Percentiles rank a stretch among this genome's conserved stretches.
Conservation (phyloP, 2,329 filamentous ascomycete species). For the Phyllosticta ampelicida region DNA sequence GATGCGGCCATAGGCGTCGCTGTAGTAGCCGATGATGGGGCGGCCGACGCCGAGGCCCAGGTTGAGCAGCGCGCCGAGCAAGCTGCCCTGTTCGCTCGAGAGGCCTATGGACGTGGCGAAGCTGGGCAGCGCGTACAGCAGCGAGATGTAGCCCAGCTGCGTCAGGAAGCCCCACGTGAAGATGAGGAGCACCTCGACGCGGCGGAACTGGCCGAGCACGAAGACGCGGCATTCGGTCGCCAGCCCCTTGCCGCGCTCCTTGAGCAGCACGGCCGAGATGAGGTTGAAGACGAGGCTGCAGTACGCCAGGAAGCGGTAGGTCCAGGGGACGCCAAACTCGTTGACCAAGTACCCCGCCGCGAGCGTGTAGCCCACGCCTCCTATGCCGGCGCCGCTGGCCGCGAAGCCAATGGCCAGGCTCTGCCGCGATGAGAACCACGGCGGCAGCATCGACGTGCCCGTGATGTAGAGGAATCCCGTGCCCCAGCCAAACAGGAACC, state of each 20-base stretch:
- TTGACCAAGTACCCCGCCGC: conserved; percentile 22
- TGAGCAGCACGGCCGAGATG: conserved; percentile 18
- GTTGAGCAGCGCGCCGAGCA: conserved; percentile 34
- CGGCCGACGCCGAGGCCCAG: conserved; percentile 38
- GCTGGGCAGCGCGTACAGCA: conserved; percentile 33
- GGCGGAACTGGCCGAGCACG: conserved; percentile 22
- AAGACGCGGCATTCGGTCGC: not conserved
- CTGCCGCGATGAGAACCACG: conserved; percentile 28
- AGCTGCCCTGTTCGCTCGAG: conserved; percentile 25
- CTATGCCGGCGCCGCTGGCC: conserved; percentile 24
- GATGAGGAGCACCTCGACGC: conserved; percentile 24
- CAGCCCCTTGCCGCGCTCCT: conserved; percentile 13
- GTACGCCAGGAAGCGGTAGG: conserved; percentile 24
- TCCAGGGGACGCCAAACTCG: conserved; percentile 18
- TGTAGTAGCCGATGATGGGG: conserved; percentile 36
- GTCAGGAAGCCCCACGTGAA: conserved; percentile 31
- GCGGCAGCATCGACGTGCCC: conserved; percentile 22
- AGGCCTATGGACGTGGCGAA: conserved; percentile 34
- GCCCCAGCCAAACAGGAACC: conserved; percentile 25
- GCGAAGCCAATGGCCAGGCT: conserved; percentile 28
- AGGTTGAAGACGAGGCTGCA: conserved; percentile 15
- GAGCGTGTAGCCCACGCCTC: conserved; percentile 19
- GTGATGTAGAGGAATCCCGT: conserved; percentile 28
- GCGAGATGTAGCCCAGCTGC: conserved; percentile 34
- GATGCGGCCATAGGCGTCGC: conserved; percentile 36